Conservation (phyloP, 768 basidiomycete genomes). For the Pseudohyphozyma bogoriensis region DNA sequence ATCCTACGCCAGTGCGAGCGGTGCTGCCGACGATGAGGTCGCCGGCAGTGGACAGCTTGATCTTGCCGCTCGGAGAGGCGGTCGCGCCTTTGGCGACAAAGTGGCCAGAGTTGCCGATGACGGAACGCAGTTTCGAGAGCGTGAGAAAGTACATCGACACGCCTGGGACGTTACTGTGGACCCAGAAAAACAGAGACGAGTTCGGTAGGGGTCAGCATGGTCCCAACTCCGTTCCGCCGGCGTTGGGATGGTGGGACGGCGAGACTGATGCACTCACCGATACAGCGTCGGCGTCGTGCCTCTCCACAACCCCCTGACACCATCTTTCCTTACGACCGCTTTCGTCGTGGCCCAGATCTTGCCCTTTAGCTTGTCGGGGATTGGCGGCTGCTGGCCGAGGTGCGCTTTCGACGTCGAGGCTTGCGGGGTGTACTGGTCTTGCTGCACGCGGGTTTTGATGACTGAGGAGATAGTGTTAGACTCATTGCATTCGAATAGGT, state of each 20-base stretch:
- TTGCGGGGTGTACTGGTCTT: conserved; percentile 4
- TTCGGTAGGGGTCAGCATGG: not conserved
- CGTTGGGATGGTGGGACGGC: not conserved
- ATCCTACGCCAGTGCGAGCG: conserved; percentile 40
- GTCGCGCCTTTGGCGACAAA: conserved; percentile 28
- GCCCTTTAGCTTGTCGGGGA: not conserved
- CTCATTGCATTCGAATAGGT: not conserved
- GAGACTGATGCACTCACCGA: too few relatives aligned
- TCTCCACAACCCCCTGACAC: conserved; percentile 18
- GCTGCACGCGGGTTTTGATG: conserved; percentile 28
- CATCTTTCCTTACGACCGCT: conserved; percentile 15
- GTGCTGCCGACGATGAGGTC: conserved; percentile 41
- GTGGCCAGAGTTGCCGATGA: conserved; percentile 34
- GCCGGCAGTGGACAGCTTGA: conserved; percentile 37
- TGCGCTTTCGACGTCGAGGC: not conserved
- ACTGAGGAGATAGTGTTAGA: not conserved
- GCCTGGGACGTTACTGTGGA: conserved; percentile 41
- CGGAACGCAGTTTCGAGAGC: conserved; percentile 37
- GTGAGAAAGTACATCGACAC: conserved; percentile 43
- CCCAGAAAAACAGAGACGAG: not conserved
- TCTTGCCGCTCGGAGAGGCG: conserved; percentile 29
- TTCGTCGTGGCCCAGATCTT: conserved; percentile 13
- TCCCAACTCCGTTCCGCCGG: not conserved
- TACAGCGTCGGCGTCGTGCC: conserved; percentile 27
- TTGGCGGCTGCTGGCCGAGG: not conserved